Evolutionary conservation across 257 asterid species (phyloP), one percentile per base, ranked within the genome.

Genomic region (Paraleonurus japonicus): DNA sequence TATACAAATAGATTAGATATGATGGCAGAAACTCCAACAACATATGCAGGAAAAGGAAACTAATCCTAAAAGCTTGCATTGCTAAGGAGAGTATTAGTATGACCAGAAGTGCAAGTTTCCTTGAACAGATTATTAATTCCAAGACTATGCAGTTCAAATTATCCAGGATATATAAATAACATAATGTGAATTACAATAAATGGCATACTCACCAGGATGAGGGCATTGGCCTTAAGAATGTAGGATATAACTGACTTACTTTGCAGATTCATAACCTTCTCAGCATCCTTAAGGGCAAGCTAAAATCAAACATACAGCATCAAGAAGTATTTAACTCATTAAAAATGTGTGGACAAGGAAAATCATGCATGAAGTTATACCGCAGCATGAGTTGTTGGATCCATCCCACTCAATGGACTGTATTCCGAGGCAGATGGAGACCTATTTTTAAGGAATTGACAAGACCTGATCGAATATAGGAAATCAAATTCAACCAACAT

Each of bases 371-470:
- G 28, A 11, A 33, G 28, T 19, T 75, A 75, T 58, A 92, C 99
- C 87, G 89, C 98, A 60, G 99, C 96, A 84, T 88, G 90, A 43
- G 87, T 88, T 61, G 96, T 95, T 41, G 96, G 97, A 82, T 95
- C 99, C 78, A 89, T 75, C 70, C 99, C 98, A 79, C 77, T 92
- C 77, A 95, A 69, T 48, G 98, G 97, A 65, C 86, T 84, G 80
- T 76, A 69, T 81, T 95, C 98, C 3, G 99, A 95, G 63, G 81
- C 92, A 66, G 90, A 72, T 35, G 99, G 82, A 74, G 95, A 85
- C 82, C 96, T 89, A 71, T 74, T 81, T 80, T 72, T 92, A 72
- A 92, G 85, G 82, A 82, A 92, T 33, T 89, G 93, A 73, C 93
- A 66, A 50, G 79, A 73, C 91, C 99, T 95, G 85, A 68, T 28